These are phyloP conservation scores for Trifolium fragiferum DNA, from an alignment of 306 rosid species.

Conservation along the genomic window DNA sequence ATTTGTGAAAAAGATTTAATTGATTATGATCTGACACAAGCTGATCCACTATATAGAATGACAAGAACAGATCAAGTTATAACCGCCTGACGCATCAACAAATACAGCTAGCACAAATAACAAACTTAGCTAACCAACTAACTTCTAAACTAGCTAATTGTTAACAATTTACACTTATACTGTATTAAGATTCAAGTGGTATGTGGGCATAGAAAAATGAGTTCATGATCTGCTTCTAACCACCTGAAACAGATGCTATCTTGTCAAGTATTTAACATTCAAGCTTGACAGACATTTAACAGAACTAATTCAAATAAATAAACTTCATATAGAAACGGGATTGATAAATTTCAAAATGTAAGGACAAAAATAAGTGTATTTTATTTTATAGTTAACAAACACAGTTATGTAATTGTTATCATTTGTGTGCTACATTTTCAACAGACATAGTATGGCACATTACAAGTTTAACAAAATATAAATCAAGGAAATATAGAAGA, in stretches of 20 bases:
- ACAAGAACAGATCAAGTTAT: too few species aligned
- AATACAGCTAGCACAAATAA: too few species aligned
- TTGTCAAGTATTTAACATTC: background rate
- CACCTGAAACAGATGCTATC: background rate
- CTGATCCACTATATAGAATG: too few species aligned
- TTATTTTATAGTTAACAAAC: background rate
- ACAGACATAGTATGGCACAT: background rate
- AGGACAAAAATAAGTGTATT: background rate
- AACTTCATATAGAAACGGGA: background rate
- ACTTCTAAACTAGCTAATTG: too few species aligned
- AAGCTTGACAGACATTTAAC: background rate
- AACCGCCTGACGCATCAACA: too few species aligned
- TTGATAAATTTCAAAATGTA: background rate
- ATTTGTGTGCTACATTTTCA: background rate
- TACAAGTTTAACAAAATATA: conserved; percentile 16
- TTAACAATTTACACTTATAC: too few species aligned
- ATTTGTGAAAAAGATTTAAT: too few species aligned
- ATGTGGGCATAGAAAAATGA: background rate
- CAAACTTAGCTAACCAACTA: too few species aligned
- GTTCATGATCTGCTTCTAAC: background rate
- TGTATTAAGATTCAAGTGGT: background rate
- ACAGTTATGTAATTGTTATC: background rate
- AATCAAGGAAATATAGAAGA: background rate
- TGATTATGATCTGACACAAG: too few species aligned
- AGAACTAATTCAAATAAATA: background rate